Base-by-base conservation (phyloP, 768 basidiomycete genomes). In the Antrodiella citrinella region DNA sequence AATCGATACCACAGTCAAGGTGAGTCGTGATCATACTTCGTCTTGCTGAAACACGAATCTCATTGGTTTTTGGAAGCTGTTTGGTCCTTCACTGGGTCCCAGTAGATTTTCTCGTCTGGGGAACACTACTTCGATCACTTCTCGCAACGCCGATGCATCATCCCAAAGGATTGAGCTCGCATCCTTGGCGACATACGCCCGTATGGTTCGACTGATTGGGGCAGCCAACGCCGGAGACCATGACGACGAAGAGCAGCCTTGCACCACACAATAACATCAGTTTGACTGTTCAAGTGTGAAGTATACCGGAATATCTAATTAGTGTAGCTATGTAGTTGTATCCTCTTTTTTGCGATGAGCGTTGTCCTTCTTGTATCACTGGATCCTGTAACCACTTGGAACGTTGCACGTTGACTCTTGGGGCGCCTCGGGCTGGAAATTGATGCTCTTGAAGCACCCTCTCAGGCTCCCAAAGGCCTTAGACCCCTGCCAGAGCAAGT, bases 1-100 rank as follows among this genome's bases (percentile, higher is more conserved):
- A 1, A 92, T 95, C 45, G 92, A 94, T 59, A 69, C 73, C 10
- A 89, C 88, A 9, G 76, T 93, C 44, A 94, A 95, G 75, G 87
- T 86, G 51, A 53, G 67, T 40, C 25, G n/a, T n/a, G n/a, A n/a
- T n/a, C n/a, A n/a, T n/a, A n/a, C n/a, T 41, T 18, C 13, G 35
- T 13, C 12, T 22, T 7, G n/a, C 18, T 26, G 20, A 4, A 40
- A 21, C 41, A n/a, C n/a, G n/a, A n/a, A n/a, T 41, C 43, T 21
- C 26, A 57, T 53, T 40, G 41, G 45, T 12, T 9, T 30, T 5
- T 19, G 19, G 24, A 51, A 88, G 86, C 63, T 89, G 24, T 90
- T 89, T 64, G 77, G 80, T 1, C 84, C 86, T 12, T 67, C 74
- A 4, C 63, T 65, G 7, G 68, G 68, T 3, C 52, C 60, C 1